Percentiles rank a stretch among this genome's conserved stretches.
These are phyloP conservation scores for Xylariaceae sp. DNA, from an alignment of 2,329 filamentous ascomycete species.

Conservation along the genomic window DNA sequence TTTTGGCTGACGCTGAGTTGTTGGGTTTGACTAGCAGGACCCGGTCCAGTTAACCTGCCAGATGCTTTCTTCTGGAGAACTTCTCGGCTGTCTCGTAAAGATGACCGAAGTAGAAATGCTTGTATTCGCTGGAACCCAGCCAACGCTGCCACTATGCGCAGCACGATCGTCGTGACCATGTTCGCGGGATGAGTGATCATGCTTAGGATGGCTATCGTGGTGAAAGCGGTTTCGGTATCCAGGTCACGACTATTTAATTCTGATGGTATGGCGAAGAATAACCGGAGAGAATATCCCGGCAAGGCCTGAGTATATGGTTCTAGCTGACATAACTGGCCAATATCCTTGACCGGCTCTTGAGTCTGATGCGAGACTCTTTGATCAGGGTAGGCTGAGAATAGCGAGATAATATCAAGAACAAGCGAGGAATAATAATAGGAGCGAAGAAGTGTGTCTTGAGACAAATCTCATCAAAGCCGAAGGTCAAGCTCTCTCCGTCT, in stretches of 20 bases:
- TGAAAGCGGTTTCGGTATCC: conserved; percentile 36
- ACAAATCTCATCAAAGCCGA: conserved; percentile 27
- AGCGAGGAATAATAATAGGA: conserved; percentile 33
- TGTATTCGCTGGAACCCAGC: conserved; percentile 37
- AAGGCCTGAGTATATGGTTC: conserved; percentile 34
- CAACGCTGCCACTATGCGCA: conserved; percentile 30
- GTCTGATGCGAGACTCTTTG: conserved; percentile 21
- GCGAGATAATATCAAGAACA: conserved; percentile 36
- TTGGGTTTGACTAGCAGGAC: conserved; percentile 2
- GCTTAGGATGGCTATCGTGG: conserved; percentile 35
- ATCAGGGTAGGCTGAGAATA: conserved; percentile 40
- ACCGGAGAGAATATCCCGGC: conserved; percentile 39
- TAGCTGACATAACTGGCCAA: conserved; percentile 31
- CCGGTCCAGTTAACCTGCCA: not conserved
- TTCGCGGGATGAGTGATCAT: conserved; percentile 40
- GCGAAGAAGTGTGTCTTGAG: conserved; percentile 28
- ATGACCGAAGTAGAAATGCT: conserved; percentile 27
- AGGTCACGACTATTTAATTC: conserved; percentile 20
- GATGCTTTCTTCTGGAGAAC: not conserved
- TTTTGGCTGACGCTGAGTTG: not conserved
- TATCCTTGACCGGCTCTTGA: conserved; percentile 22
- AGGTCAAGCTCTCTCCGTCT: conserved; percentile 27
- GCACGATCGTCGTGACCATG: conserved; percentile 39
- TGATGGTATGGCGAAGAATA: conserved; percentile 31
- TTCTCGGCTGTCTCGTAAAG: conserved; percentile 12